A percentile compares a stretch with the other conserved stretches of the same genome.
These are phyloP conservation scores for Lodderomyces margitis DNA, from an alignment of 1,139 yeast species.

Conservation along the genomic window DNA sequence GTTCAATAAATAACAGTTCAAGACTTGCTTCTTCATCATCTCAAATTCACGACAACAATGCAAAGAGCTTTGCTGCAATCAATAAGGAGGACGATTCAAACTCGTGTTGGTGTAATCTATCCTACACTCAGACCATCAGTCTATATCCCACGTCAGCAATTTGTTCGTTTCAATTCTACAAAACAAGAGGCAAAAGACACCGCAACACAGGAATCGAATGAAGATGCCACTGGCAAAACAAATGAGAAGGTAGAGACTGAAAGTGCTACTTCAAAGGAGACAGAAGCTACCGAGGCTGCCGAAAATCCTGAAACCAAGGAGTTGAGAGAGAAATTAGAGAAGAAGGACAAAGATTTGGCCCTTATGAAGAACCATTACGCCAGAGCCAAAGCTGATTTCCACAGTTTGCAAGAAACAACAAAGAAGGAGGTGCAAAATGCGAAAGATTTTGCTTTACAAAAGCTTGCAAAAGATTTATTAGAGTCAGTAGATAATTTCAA, in stretches of 20 bases:
- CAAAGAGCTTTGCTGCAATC: constrained; percentile 31
- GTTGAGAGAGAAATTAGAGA: constrained; percentile 53
- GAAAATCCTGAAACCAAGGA: constrained; percentile 24
- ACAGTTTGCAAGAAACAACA: constrained; percentile 88
- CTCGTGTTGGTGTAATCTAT: constrained; percentile 18
- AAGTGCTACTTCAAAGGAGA: constrained; percentile 15
- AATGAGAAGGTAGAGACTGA: constrained; percentile 12
- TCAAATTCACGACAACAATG: constrained; percentile 23
- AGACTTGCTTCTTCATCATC: no score
- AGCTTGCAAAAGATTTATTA: constrained; percentile 86
- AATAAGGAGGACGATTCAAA: constrained; percentile 25
- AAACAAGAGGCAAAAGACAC: constrained; percentile 14
- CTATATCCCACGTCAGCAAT: constrained; percentile 11
- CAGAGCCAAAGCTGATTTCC: constrained; percentile 88
- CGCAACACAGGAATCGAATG: constrained; percentile 6
- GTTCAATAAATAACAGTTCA: no score
- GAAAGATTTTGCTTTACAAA: constrained; percentile 86
- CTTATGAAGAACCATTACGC: constrained; percentile 81
- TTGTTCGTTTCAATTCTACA: constrained; percentile 25
- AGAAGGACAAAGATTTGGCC: constrained; percentile 78
- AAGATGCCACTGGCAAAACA: not conserved
- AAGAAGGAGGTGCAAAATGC: constrained; percentile 85
- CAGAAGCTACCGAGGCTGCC: constrained; percentile 20
- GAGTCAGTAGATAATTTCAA: constrained; percentile 91
- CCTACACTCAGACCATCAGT: constrained; percentile 15